Conservation (phyloP, 2,329 filamentous ascomycete species). For the Hymenoscyphus fructigenus region DNA sequence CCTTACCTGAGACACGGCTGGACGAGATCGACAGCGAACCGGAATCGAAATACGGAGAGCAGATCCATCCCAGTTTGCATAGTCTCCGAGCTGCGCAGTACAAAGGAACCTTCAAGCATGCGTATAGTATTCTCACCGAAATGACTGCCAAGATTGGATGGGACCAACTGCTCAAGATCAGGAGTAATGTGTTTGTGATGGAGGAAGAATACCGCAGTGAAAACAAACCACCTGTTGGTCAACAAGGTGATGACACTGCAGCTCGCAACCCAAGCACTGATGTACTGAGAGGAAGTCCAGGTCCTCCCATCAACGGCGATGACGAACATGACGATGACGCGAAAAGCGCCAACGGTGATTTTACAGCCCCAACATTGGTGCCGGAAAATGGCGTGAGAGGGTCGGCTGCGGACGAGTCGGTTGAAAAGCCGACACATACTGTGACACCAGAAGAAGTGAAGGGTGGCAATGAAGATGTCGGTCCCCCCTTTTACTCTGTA, state of each 20-base stretch:
- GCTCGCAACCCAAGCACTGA: constrained; percentile 76
- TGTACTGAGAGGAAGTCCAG: constrained; percentile 70
- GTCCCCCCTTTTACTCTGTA: constrained; percentile 27
- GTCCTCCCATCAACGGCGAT: constrained; percentile 48
- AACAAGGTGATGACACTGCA: constrained; percentile 42
- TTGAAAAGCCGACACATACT: constrained; percentile 80
- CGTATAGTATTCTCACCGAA: constrained; percentile 90
- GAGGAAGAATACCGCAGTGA: constrained; percentile 97
- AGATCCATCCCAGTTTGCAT: constrained; percentile 81
- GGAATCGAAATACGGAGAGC: constrained; percentile 75
- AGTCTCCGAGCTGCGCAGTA: constrained; percentile 86
- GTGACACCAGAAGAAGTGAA: constrained; percentile 77
- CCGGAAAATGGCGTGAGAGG: constrained; percentile 30
- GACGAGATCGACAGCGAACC: constrained; percentile 96
- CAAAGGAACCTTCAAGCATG: constrained; percentile 92
- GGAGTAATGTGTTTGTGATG: constrained; percentile 98
- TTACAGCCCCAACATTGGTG: constrained; percentile 26
- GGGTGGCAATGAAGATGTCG: constrained; percentile 69
- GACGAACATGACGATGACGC: constrained; percentile 37
- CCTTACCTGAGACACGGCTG: constrained; percentile 82
- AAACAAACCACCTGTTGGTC: constrained; percentile 60
- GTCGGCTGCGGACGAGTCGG: constrained; percentile 37
- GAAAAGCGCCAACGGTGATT: constrained; percentile 35
- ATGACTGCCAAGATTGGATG: constrained; percentile 96
- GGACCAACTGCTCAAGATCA: constrained; percentile 92